Base-by-base conservation (phyloP, 2,329 filamentous ascomycete genomes). In the Cryphonectria nitschkei region DNA sequence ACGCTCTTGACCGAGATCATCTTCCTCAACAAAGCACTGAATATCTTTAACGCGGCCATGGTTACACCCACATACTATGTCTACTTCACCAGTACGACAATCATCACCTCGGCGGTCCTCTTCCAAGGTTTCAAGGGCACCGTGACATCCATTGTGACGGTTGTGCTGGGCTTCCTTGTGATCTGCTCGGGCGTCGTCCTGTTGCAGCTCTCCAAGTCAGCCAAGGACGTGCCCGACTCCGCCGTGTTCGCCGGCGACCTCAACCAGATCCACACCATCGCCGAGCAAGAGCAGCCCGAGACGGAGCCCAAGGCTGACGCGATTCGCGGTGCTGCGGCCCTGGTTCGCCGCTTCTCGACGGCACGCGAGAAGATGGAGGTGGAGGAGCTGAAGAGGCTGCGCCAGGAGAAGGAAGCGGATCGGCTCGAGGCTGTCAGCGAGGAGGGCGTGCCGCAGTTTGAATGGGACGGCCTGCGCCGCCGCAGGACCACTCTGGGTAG, bases 31-130 rank as follows among this genome's bases (percentile, higher is more conserved):
- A 99, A 99, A 98, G 96, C 96, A 7, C 87, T 98, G 70, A 98
- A 99, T 78, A 82, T 99, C 65, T 98, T 95, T 86, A 98, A 99
- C 77, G 96, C 96, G 52, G 95, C 96, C 9, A 88, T 99, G 74
- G 96, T 99, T 72, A 99, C 96, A 0, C 96, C 96, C 0, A 99
- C 96, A 2, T 99, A 99, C 83, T 99, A 99, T 80, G 96, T 99
- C 75, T 95, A 97, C 84, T 99, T 99, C 80, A 99, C 96, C 54
- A 97, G 92, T 76, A 92, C 94, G 6, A 98, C 96, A 29, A 98
- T 99, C 75, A 89, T 98, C 75, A 97, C 95, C 7, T 98, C 95
- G 0, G 93, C 95, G 3, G 90, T 99, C 63, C 85, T 99, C 2
- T 98, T 98, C 81, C 91, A 90, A 74, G 96, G 96, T 9, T 98